These are phyloP conservation scores for Tricholoma sp. DNA, from an alignment of 768 basidiomycete species.

Conservation along the genomic window DNA sequence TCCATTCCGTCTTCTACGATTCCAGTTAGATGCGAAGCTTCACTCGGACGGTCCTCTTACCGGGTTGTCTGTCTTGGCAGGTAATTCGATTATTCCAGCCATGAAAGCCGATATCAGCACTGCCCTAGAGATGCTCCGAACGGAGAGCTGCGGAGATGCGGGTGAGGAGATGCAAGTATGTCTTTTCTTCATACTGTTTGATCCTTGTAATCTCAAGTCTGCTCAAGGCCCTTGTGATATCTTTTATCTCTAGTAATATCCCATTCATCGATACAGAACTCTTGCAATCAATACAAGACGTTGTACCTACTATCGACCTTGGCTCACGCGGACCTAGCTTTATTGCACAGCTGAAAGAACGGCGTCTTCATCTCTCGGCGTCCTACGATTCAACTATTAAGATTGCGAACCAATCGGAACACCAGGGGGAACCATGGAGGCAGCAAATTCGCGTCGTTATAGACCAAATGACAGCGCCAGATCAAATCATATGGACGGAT, in stretches of 20 bases:
- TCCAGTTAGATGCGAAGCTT: slow-evolving; percentile 40
- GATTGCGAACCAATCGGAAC: neutral
- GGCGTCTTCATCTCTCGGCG: neutral
- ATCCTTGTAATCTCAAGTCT: neutral
- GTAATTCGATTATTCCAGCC: slow-evolving; percentile 15
- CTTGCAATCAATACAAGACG: slow-evolving; percentile 15
- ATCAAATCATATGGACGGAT: slow-evolving; percentile 51
- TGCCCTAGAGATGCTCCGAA: slow-evolving; percentile 33
- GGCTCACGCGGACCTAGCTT: slow-evolving; percentile 15
- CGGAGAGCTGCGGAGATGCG: slow-evolving; percentile 16
- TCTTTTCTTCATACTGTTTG: slow-evolving; percentile 1
- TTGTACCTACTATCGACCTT: slow-evolving; percentile 12
- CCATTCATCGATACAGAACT: slow-evolving; percentile 17
- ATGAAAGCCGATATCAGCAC: slow-evolving; percentile 28
- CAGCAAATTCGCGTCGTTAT: slow-evolving; percentile 26
- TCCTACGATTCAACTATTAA: neutral
- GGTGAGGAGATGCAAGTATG: slow-evolving; percentile 29
- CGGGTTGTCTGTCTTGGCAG: slow-evolving; percentile 23
- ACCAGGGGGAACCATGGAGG: slow-evolving; percentile 24
- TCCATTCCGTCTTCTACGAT: slow-evolving; percentile 34
- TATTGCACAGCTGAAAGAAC: slow-evolving; percentile 9
- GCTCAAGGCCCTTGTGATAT: slow-evolving; percentile 22
- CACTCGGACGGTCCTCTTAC: slow-evolving; percentile 30
- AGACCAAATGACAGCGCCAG: slow-evolving; percentile 38
- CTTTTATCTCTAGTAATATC: slow-evolving; percentile 22